phyloP scores from a whole-genome alignment of 2,329 filamentous ascomycete species.

The Aspergillus sp. region DNA sequence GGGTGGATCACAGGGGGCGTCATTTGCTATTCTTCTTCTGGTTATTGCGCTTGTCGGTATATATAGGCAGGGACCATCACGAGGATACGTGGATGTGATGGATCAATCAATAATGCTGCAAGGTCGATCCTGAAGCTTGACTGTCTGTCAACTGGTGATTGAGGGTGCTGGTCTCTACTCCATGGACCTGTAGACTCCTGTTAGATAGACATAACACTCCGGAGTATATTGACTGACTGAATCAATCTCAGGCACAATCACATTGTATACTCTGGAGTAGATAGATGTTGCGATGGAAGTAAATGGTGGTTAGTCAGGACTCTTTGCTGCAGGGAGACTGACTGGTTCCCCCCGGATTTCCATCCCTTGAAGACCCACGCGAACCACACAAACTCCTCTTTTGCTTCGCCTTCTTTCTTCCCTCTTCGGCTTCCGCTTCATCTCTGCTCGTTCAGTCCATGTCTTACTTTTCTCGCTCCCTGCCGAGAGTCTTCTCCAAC shows the following conservation, averaged over 20 bases:
- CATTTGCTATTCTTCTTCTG: too few relatives aligned
- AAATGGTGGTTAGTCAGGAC: background rate
- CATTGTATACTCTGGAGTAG: too few relatives aligned
- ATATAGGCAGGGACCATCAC: background rate
- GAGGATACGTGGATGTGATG: background rate
- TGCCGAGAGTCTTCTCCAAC: too few relatives aligned
- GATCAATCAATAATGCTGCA: background rate
- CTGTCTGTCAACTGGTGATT: background rate
- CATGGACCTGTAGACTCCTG: too few relatives aligned
- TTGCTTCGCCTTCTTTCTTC: constrained; percentile 3
- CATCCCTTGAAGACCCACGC: background rate
- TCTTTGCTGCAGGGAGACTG: background rate
- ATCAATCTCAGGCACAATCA: too few relatives aligned
- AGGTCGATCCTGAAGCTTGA: background rate
- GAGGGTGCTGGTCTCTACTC: too few relatives aligned
- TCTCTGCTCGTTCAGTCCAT: background rate
- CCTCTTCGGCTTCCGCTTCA: background rate
- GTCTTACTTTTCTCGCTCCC: background rate
- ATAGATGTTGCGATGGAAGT: background rate
- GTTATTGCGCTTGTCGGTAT: too few relatives aligned
- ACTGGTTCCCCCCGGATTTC: background rate
- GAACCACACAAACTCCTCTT: constrained; percentile 2
- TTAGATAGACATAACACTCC: too few relatives aligned
- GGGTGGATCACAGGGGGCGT: too few relatives aligned
- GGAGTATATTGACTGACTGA: too few relatives aligned